Conservation (phyloP, 2,329 filamentous ascomycete genomes). For the Colletotrichum cereale region DNA sequence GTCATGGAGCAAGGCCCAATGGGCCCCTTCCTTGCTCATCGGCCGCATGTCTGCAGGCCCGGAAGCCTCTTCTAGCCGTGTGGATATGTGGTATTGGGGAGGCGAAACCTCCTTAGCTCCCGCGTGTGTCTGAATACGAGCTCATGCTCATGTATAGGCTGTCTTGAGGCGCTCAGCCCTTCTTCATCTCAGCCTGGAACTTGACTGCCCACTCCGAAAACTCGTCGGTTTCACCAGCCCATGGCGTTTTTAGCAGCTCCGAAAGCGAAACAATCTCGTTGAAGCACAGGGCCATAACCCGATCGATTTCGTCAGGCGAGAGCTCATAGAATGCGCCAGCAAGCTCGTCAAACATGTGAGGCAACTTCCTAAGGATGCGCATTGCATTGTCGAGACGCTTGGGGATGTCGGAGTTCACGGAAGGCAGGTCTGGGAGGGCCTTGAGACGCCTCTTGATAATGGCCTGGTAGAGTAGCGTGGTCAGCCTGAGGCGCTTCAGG, state of each 20-base stretch:
- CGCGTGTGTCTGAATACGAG: slow-evolving; percentile 14
- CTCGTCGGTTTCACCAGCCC: slow-evolving; percentile 77
- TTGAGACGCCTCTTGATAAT: slow-evolving; percentile 78
- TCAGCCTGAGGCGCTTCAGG: slow-evolving; percentile 74
- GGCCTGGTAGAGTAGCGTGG: slow-evolving; percentile 77
- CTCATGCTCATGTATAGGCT: not conserved
- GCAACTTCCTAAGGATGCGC: slow-evolving; percentile 68
- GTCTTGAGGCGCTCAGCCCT: slow-evolving; percentile 44
- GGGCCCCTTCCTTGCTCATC: not conserved
- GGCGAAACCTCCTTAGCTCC: slow-evolving; percentile 15
- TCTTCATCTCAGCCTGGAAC: slow-evolving; percentile 66
- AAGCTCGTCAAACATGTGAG: slow-evolving; percentile 77
- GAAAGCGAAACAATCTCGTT: slow-evolving; percentile 68
- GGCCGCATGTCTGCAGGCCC: not conserved
- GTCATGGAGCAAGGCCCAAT: not conserved
- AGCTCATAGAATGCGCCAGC: slow-evolving; percentile 80
- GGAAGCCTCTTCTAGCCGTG: slow-evolving; percentile 5
- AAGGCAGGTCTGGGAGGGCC: slow-evolving; percentile 61
- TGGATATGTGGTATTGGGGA: slow-evolving; percentile 8
- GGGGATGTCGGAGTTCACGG: slow-evolving; percentile 48
- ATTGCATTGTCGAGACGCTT: slow-evolving; percentile 68
- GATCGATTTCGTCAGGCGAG: slow-evolving; percentile 69
- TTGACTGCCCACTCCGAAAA: slow-evolving; percentile 82
- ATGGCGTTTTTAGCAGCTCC: slow-evolving; percentile 68
- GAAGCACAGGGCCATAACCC: slow-evolving; percentile 70